phyloP scores from a whole-genome alignment of 129 eudicot species.

The Daucus carota region DH1_v3.0 NC_030381.2:43355501-43356000 shows the following conservation, averaged over 20 bases:
- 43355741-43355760: constrained; percentile 50
- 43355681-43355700: constrained; percentile 71
- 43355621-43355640: constrained; percentile 62
- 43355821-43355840: constrained; percentile 33
- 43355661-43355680: constrained; percentile 56
- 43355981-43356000: constrained; percentile 61
- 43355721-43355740: constrained; percentile 61
- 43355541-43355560: too few species aligned
- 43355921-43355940: constrained; percentile 62
- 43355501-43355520: neutral
- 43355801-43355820: constrained; percentile 18
- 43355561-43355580: constrained; percentile 16
- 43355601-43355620: constrained; percentile 61
- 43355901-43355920: constrained; percentile 55
- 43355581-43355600: constrained; percentile 62
- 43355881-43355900: constrained; percentile 68
- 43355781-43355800: constrained; percentile 35
- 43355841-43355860: constrained; percentile 38
- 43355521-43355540: neutral
- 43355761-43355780: constrained; percentile 38
- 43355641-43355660: constrained; percentile 50
- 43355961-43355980: constrained; percentile 52
- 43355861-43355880: constrained; percentile 66
- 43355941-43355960: constrained; percentile 40
- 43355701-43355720: constrained; percentile 54